A percentile compares a stretch with the other conserved stretches of the same genome.
Evolutionary conservation across 352 stramenopile genomes (phyloP).

Genomic region (Pythium coloratum): DNA sequence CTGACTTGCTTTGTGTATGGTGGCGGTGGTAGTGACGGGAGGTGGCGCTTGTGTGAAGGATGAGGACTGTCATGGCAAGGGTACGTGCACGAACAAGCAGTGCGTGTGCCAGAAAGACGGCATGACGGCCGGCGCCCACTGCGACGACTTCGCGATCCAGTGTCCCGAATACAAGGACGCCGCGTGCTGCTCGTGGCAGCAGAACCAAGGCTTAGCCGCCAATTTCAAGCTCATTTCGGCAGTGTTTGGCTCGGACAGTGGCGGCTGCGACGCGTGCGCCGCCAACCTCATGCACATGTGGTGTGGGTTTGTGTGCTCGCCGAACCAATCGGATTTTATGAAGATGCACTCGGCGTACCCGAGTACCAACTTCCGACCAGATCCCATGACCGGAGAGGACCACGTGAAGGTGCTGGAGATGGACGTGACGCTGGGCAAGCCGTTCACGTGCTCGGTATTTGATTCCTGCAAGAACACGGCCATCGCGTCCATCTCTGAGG

Average conservation of each 20-base stretch:
- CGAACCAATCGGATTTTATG: constrained; percentile 73
- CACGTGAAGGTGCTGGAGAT: constrained; percentile 81
- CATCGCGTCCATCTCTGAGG: constrained; percentile 67
- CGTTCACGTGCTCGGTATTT: constrained; percentile 76
- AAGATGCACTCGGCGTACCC: constrained; percentile 62
- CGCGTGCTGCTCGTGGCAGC: constrained; percentile 89
- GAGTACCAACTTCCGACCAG: constrained; percentile 64
- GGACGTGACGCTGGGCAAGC: constrained; percentile 69
- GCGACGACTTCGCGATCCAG: constrained; percentile 71
- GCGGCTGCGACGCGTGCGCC: constrained; percentile 80
- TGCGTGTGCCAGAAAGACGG: constrained; percentile 67
- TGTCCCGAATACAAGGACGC: constrained; percentile 80
- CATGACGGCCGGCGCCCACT: constrained; percentile 71
- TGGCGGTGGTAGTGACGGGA: constrained; percentile 46
- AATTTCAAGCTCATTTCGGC: constrained; percentile 81
- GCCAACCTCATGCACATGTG: constrained; percentile 86
- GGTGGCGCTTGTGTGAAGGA: constrained; percentile 53
- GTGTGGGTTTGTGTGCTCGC: constrained; percentile 85
- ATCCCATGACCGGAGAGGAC: constrained; percentile 75
- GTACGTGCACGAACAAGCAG: constrained; percentile 37
- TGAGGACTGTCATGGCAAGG: constrained; percentile 61
- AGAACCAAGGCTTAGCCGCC: constrained; percentile 86
- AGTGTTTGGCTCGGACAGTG: constrained; percentile 69
- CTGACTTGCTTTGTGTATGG: background rate
- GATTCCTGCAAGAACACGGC: constrained; percentile 87